A percentile compares a stretch with the other conserved stretches of the same genome.
These are phyloP conservation scores for Myxozyma vanderwaltii DNA, from an alignment of 805 yeast species.

Conservation along the genomic window DNA sequence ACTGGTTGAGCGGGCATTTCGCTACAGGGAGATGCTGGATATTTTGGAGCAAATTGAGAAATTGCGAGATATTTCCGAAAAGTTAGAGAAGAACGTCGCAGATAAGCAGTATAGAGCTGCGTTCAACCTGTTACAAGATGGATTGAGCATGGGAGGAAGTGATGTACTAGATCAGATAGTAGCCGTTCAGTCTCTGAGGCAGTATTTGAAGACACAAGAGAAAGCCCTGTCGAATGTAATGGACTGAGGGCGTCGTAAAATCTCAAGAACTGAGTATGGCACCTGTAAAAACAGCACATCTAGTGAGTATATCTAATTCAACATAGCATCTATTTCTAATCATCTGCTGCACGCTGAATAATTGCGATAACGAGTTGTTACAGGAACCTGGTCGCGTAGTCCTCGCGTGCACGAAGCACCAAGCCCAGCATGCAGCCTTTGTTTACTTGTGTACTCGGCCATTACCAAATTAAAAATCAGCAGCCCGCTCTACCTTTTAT, in stretches of 20 bases:
- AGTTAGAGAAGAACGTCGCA: slow-evolving; percentile 66
- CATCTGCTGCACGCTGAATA: too few relatives aligned
- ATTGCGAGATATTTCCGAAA: slow-evolving; percentile 59
- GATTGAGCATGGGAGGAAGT: slow-evolving; percentile 43
- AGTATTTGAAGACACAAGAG: slow-evolving; percentile 23
- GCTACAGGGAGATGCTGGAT: slow-evolving; percentile 69
- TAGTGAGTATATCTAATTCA: too few relatives aligned
- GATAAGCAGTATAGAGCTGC: slow-evolving; percentile 70
- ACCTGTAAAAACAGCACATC: too few relatives aligned
- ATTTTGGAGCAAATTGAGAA: slow-evolving; percentile 67
- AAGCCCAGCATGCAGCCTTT: too few relatives aligned
- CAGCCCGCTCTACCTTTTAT: too few relatives aligned
- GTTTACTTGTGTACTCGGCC: too few relatives aligned
- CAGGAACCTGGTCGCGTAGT: too few relatives aligned
- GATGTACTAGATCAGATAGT: slow-evolving; percentile 40
- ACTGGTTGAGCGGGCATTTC: slow-evolving; percentile 61
- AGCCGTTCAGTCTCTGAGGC: slow-evolving; percentile 40
- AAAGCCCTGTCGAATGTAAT: slow-evolving; percentile 20
- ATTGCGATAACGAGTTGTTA: too few relatives aligned
- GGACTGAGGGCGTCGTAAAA: background rate
- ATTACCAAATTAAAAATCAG: too few relatives aligned
- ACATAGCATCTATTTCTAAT: too few relatives aligned
- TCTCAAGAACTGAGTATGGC: too few relatives aligned
- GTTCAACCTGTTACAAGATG: slow-evolving; percentile 54
- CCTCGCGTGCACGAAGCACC: too few relatives aligned